phyloP scores from a whole-genome alignment of 106 monocot genomes.

The Acorus gramineus region DNA sequence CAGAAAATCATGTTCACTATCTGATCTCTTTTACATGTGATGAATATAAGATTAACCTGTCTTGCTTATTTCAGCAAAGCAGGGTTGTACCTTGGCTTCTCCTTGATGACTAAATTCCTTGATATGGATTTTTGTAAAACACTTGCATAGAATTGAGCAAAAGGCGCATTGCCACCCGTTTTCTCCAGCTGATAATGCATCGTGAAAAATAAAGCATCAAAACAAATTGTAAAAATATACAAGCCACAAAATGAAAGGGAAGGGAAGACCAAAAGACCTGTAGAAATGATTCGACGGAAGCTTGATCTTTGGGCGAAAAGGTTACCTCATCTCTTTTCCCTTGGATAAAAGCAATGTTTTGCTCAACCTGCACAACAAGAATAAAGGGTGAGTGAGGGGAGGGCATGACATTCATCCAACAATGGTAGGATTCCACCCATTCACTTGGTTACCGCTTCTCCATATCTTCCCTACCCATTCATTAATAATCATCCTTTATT shows the following conservation, averaged over 20 bases:
- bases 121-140: constrained; percentile 14
- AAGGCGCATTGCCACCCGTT: constrained; percentile 18
- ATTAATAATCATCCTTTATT: no score
- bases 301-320: constrained; percentile 69
- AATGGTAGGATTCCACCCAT: neutral
- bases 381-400: neutral
- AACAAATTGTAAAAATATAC: neutral
- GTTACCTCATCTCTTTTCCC: constrained; percentile 63
- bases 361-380: constrained; percentile 37
- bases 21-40: no score
- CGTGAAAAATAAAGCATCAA: neutral
- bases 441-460: neutral
- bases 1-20: no score
- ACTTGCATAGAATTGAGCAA: constrained; percentile 29
- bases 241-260: neutral
- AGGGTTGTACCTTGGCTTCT: no score
- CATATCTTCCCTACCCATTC: no score
- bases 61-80: no score
- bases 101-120: no score
- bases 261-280: constrained; percentile 28
- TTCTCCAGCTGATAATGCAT: constrained; percentile 38
- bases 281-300: constrained; percentile 55
- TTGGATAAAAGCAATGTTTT: constrained; percentile 49
- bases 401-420: neutral
- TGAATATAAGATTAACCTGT: no score